Evolutionary conservation across 1,139 yeast species (phyloP).

Genomic region (Torulaspora globosa): DNA sequence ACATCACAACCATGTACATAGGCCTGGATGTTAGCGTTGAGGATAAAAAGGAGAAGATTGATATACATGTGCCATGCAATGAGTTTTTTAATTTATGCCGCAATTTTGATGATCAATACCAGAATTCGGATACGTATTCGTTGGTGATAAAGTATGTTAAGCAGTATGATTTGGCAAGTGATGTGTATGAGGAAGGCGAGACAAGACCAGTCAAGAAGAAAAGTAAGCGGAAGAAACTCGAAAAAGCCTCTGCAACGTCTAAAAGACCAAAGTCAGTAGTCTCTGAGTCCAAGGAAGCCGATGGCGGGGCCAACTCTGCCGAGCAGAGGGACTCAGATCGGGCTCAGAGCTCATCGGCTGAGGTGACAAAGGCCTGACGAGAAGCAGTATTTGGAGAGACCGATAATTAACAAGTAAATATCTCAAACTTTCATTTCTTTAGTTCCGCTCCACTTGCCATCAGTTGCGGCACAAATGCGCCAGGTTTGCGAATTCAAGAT

Average conservation of each 20-base stretch:
- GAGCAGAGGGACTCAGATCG: constrained; percentile 7
- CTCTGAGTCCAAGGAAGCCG: constrained; percentile 8
- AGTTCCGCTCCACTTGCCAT: background rate
- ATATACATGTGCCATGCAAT: constrained; percentile 85
- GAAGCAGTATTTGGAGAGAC: background rate
- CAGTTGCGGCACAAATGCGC: no score
- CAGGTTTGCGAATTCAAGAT: background rate
- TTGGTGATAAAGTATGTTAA: constrained; percentile 74
- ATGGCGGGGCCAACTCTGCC: background rate
- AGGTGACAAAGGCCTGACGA: constrained; percentile 13
- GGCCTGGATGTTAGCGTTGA: constrained; percentile 67
- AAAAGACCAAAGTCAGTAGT: constrained; percentile 36
- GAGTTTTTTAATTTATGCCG: constrained; percentile 82
- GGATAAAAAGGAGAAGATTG: constrained; percentile 58
- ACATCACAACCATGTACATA: constrained; percentile 71
- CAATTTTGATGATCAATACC: constrained; percentile 63
- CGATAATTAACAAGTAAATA: background rate
- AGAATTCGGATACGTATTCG: constrained; percentile 51
- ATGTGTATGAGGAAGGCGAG: constrained; percentile 80
- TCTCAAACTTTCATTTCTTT: background rate
- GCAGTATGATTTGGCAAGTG: constrained; percentile 74
- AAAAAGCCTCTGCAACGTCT: constrained; percentile 19
- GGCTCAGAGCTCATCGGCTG: constrained; percentile 11
- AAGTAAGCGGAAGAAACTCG: constrained; percentile 45
- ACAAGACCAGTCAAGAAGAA: constrained; percentile 60